Evolutionary conservation across 2,329 filamentous ascomycete genomes (phyloP).

Genomic region (Fusarium mundagurra): DNA sequence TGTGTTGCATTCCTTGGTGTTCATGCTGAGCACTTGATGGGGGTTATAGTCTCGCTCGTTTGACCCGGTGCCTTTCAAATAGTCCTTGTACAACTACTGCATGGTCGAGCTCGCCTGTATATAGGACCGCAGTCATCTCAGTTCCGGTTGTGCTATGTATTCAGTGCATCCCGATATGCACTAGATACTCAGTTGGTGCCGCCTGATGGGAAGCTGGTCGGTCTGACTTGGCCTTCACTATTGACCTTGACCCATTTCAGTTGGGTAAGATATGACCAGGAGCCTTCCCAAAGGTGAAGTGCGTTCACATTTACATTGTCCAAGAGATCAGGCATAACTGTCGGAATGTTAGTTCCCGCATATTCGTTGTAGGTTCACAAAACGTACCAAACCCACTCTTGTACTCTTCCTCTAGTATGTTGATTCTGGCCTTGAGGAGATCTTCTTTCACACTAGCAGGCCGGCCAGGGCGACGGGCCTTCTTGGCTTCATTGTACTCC

Average conservation of each 20-base stretch:
- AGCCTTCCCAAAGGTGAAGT: slow-evolving; percentile 80
- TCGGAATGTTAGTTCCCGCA: slow-evolving; percentile 18
- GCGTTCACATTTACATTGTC: slow-evolving; percentile 70
- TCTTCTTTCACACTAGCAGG: slow-evolving; percentile 83
- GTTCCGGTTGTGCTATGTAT: neutral
- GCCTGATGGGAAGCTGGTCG: slow-evolving; percentile 80
- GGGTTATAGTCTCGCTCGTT: neutral
- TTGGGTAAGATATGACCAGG: slow-evolving; percentile 82
- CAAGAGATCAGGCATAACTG: slow-evolving; percentile 79
- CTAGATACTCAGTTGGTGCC: slow-evolving; percentile 19
- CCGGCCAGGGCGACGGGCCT: slow-evolving; percentile 78
- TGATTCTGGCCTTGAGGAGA: slow-evolving; percentile 76
- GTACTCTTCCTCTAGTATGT: slow-evolving; percentile 80
- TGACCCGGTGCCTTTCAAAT: neutral
- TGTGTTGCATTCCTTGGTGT: neutral
- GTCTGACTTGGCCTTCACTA: slow-evolving; percentile 69
- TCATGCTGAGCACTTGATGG: neutral
- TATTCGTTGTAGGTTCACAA: neutral
- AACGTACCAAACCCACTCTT: slow-evolving; percentile 80
- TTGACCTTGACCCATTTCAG: slow-evolving; percentile 81
- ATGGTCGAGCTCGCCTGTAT: neutral
- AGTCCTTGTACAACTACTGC: neutral
- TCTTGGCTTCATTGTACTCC: slow-evolving; percentile 72
- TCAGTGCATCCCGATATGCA: neutral
- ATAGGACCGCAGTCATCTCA: neutral